Conservation (phyloP, 345 rosid genomes). For the Citrus maxima region DNA sequence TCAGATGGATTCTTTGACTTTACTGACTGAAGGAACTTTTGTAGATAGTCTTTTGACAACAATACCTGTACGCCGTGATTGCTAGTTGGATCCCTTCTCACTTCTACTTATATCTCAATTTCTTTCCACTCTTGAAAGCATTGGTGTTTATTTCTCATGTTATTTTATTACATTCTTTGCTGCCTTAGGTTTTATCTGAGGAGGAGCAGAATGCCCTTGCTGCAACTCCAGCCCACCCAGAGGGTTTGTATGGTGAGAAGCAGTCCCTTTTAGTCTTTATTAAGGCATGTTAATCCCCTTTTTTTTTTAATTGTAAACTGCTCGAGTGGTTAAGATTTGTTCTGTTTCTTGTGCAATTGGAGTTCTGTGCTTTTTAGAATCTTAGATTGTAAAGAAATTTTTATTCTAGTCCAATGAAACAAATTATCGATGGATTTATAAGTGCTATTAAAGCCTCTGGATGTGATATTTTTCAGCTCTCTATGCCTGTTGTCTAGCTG, state of each 20-base stretch:
- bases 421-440: not conserved
- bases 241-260: slow-evolving; percentile 70
- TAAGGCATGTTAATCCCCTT: not conserved
- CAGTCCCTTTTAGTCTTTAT: not conserved
- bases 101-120: not conserved
- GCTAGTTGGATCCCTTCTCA: not conserved
- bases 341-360: not conserved
- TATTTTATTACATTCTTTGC: slow-evolving; percentile 12
- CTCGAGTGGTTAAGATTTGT: not conserved
- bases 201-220: slow-evolving; percentile 90
- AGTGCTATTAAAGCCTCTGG: not conserved
- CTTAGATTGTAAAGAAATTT: not conserved
- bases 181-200: slow-evolving; percentile 67
- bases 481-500: slow-evolving; percentile 74
- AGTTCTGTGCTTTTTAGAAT: not conserved
- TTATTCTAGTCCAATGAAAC: not conserved
- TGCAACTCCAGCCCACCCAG: slow-evolving; percentile 90
- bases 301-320: not conserved
- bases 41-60: slow-evolving; percentile 68
- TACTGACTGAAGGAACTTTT: slow-evolving; percentile 56
- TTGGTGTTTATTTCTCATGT: not conserved
- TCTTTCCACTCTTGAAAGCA: not conserved
- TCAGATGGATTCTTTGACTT: slow-evolving; percentile 55
- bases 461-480: slow-evolving; percentile 40
- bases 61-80: slow-evolving; percentile 56